A percentile compares a stretch with the other conserved stretches of the same genome.
Evolutionary conservation across 371 early-diverging fungal genomes (phyloP).

Genomic region (Umbelopsis sp.): DNA sequence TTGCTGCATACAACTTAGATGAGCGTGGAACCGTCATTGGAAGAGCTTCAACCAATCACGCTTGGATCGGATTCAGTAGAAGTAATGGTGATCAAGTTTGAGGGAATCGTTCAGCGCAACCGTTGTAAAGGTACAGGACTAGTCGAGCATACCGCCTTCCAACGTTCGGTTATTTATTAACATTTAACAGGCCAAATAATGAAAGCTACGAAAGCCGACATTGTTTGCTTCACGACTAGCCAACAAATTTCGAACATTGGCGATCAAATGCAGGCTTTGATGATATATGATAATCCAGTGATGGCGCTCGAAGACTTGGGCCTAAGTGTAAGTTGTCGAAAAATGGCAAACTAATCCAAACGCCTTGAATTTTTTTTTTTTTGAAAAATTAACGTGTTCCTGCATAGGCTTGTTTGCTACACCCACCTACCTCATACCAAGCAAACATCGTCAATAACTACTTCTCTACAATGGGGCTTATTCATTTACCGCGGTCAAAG

Average conservation of each 20-base stretch:
- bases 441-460: constrained; percentile 37
- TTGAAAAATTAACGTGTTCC: neutral
- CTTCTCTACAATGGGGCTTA: constrained; percentile 37
- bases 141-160: neutral
- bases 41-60: constrained; percentile 30
- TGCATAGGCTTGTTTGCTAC: constrained; percentile 27
- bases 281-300: constrained; percentile 39
- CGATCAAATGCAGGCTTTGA: constrained; percentile 34
- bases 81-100: constrained; percentile 40
- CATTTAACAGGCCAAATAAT: constrained; percentile 21
- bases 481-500: constrained; percentile 26
- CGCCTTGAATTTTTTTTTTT: no score
- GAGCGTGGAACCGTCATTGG: constrained; percentile 35
- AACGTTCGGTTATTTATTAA: neutral
- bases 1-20: constrained; percentile 30
- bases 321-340: neutral
- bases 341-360: no score
- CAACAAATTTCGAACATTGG: constrained; percentile 32
- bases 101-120: constrained; percentile 35
- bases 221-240: constrained; percentile 39
- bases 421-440: constrained; percentile 35
- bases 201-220: constrained; percentile 29
- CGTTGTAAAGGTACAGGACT: constrained; percentile 23
- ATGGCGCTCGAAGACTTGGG: constrained; percentile 24
- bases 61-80: constrained; percentile 25